Evolutionary conservation across 257 asterid species (phyloP), one percentile per base, ranked within the genome.

Genomic region (Galeopsis tetrahit): DNA sequence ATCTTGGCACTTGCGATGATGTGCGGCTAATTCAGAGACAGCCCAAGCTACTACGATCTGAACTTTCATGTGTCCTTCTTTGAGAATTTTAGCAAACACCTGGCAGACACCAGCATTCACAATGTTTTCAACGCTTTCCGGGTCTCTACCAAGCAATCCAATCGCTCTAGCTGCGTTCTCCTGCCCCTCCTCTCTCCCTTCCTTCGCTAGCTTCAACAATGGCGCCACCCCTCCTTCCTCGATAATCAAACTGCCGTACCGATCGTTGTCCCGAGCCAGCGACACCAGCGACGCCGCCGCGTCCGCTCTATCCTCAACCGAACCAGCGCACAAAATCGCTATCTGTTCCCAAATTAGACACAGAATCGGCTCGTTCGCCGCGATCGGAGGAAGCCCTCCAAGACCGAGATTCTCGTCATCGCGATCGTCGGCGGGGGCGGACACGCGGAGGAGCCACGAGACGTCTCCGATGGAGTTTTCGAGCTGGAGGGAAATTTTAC

Each of bases 21-120:
- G 86, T 1, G 92, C 90, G 5, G 96, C 95, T 63, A 90, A 57
- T 52, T 88, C 92, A 0, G 96, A 88, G 0, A 88, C 82, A 0
- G 96, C 96, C 96, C 95, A 88, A 6, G 96, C 95, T 68, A 86
- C 96, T 72, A 88, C 83, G 5, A 90, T 81, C 77, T 90, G 96
- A 2, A 90, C 95, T 43, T 76, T 85, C 96, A 90, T 90, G 72
- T 88, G 92, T 0, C 95, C 96, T 69, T 88, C 96, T 77, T 90
- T 90, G 52, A 90, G 90, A 35, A 90, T 88, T 64, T 90, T 90
- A 15, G 95, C 91, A 68, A 90, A 88, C 73, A 88, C 96, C 17
- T 87, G 87, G 49, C 90, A 82, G 9, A 84, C 96, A 2, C 95
- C 96, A 0, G 91, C 92, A 48, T 88, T 88, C 2, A 90, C 91